A percentile compares a stretch with the other conserved stretches of the same genome.
Conservation (phyloP, 1,139 yeast species). For the Chernovozyma sophiae-reginae region DNA sequence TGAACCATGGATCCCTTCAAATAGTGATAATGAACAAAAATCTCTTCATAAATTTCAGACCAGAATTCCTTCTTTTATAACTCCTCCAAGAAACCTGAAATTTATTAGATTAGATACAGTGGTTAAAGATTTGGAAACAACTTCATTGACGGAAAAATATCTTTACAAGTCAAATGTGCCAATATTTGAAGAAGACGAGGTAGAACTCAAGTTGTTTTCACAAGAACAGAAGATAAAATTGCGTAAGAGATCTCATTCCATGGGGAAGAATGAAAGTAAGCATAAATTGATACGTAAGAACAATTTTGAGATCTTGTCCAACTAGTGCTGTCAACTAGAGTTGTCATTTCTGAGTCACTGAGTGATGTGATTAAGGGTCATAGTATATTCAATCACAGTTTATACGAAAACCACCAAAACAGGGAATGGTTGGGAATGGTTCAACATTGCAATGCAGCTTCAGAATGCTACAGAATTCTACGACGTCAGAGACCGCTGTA, state of each 20-base stretch:
- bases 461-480: too few relatives aligned
- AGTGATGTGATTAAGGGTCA: too few relatives aligned
- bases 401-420: too few relatives aligned
- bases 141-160: conserved; percentile 17
- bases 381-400: too few relatives aligned
- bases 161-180: conserved; percentile 18
- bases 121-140: conserved; percentile 4
- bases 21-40: conserved; percentile 29
- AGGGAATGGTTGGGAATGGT: too few relatives aligned
- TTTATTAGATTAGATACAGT: conserved; percentile 5
- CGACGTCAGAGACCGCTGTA: too few relatives aligned
- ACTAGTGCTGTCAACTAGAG: too few relatives aligned
- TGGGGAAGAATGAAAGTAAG: conserved; percentile 38
- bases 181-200: conserved; percentile 14
- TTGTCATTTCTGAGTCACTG: too few relatives aligned
- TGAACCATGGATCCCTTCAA: conserved; percentile 21
- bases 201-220: conserved; percentile 20
- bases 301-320: conserved; percentile 18
- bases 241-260: conserved; percentile 35
- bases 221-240: conserved; percentile 17
- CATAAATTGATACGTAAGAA: conserved; percentile 31
- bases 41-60: conserved; percentile 32
- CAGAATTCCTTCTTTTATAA: conserved; percentile 27
- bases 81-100: conserved; percentile 27
- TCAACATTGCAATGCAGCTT: too few relatives aligned